Conservation (phyloP, 345 rosid species). For the Arabis alpina region DNA sequence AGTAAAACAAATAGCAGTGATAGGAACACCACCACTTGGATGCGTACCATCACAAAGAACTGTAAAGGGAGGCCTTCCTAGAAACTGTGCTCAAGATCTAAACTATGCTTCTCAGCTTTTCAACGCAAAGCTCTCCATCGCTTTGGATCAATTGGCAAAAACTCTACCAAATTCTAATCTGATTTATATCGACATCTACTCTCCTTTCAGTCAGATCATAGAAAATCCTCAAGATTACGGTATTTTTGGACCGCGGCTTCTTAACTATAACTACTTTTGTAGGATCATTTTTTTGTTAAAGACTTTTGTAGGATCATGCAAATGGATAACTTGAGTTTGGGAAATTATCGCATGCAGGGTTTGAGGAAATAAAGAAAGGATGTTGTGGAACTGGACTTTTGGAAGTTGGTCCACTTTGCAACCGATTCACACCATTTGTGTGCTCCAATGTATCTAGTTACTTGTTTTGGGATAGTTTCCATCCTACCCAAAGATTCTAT, state of each 20-base stretch:
- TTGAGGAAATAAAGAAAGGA: constrained; percentile 35
- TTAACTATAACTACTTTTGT: not conserved
- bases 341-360: constrained; percentile 28
- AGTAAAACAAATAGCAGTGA: constrained; percentile 59
- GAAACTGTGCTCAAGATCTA: constrained; percentile 44
- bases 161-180: constrained; percentile 45
- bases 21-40: constrained; percentile 65
- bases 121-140: constrained; percentile 54
- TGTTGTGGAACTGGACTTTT: constrained; percentile 44
- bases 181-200: constrained; percentile 52
- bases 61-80: constrained; percentile 48
- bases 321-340: not conserved
- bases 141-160: constrained; percentile 39
- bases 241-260: constrained; percentile 28
- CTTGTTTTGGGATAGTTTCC: constrained; percentile 44
- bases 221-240: constrained; percentile 56
- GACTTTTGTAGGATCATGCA: not conserved
- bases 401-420: constrained; percentile 36
- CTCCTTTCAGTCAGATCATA: constrained; percentile 48
- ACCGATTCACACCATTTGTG: constrained; percentile 2
- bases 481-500: constrained; percentile 51
- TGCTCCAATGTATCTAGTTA: constrained; percentile 37
- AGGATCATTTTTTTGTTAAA: too few relatives aligned
- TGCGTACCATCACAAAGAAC: constrained; percentile 73
- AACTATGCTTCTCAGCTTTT: constrained; percentile 59